Percentiles rank a stretch among this genome's conserved stretches.
phyloP scores from a whole-genome alignment of 2,329 filamentous ascomycete species.

The Fonsecaea erecta region DNA sequence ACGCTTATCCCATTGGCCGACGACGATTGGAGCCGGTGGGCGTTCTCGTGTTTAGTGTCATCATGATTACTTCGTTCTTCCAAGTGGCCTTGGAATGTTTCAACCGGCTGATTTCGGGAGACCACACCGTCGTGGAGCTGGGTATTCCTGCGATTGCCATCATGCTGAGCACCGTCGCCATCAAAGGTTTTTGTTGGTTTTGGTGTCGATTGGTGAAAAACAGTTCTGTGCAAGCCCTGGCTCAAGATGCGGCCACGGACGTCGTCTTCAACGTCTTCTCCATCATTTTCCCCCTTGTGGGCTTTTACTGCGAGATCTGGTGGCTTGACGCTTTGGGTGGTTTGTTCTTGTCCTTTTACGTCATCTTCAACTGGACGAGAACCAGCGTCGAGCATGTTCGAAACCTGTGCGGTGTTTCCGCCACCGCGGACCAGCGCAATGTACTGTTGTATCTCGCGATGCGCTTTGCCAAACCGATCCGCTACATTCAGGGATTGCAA shows the following conservation, averaged over 20 bases:
- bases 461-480: constrained; percentile 87
- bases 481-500: constrained; percentile 80
- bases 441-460: constrained; percentile 88
- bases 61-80: constrained; percentile 84
- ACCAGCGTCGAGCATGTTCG: constrained; percentile 78
- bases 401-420: constrained; percentile 78
- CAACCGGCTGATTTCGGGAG: constrained; percentile 62
- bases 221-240: constrained; percentile 80
- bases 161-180: constrained; percentile 78
- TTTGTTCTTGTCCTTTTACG: constrained; percentile 74
- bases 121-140: constrained; percentile 74
- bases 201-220: constrained; percentile 88
- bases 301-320: constrained; percentile 77
- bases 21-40: constrained; percentile 78
- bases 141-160: constrained; percentile 74
- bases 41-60: constrained; percentile 78
- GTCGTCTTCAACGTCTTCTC: constrained; percentile 90
- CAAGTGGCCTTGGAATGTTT: constrained; percentile 76
- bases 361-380: constrained; percentile 77
- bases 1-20: constrained; percentile 78
- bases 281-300: constrained; percentile 82
- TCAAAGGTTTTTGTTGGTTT: constrained; percentile 82
- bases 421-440: constrained; percentile 79
- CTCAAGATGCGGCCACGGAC: constrained; percentile 71
- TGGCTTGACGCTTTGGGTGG: constrained; percentile 83